A percentile compares a stretch with the other conserved stretches of the same genome.
Evolutionary conservation across 495 filamentous ascomycete species (phyloP).

Genomic region (Stereocaulon alpinum): DNA sequence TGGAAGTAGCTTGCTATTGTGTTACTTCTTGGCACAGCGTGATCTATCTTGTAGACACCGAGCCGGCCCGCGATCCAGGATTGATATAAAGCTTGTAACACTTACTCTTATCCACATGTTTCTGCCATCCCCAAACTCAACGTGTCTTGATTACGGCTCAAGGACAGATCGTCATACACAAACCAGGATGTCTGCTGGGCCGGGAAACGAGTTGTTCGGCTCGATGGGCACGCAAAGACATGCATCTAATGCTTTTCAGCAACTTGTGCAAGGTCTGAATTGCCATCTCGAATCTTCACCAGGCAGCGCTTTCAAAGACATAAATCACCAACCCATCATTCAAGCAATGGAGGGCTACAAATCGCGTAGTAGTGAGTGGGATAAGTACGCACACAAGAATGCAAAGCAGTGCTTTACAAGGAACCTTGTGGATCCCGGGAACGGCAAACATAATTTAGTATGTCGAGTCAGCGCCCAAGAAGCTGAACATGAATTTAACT

Average conservation of each 20-base stretch:
- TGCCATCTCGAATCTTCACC: constrained; percentile 62
- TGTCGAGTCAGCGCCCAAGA: constrained; percentile 19
- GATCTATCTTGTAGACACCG: neutral
- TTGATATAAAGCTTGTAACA: neutral
- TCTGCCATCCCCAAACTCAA: neutral
- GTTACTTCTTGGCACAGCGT: neutral
- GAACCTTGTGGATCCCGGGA: constrained; percentile 83
- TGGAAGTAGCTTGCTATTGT: too few species aligned
- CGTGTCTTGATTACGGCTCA: neutral
- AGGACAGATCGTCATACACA: neutral
- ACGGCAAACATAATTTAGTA: constrained; percentile 85
- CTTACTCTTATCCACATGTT: neutral
- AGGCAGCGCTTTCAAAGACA: constrained; percentile 67
- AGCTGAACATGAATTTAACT: neutral
- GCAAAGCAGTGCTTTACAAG: constrained; percentile 61
- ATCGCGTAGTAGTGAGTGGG: constrained; percentile 60
- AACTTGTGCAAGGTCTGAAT: constrained; percentile 62
- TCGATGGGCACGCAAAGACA: neutral
- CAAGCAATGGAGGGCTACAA: constrained; percentile 60
- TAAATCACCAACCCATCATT: constrained; percentile 59
- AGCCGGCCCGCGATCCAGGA: neutral
- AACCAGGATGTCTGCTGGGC: neutral
- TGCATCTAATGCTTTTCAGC: constrained; percentile 46
- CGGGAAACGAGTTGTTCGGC: neutral
- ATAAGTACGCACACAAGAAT: constrained; percentile 57